A percentile compares a stretch with the other conserved stretches of the same genome.
phyloP scores from a whole-genome alignment of 2,329 filamentous ascomycete genomes.

The Akanthomyces dipterigenus region DNA sequence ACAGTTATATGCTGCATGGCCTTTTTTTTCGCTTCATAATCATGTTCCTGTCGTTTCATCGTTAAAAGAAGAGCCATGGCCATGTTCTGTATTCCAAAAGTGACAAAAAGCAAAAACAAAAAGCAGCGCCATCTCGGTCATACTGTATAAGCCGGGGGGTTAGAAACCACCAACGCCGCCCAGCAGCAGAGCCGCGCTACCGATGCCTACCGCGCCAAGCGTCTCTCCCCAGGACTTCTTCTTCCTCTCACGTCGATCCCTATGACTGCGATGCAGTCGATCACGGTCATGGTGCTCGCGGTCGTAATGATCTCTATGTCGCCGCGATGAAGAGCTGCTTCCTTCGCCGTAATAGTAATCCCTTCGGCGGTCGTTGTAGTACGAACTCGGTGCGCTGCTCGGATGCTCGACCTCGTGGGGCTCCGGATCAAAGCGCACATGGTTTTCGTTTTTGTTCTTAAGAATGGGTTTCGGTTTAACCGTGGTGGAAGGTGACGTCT shows the following conservation, averaged over 20 bases:
- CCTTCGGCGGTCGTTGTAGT: conserved; percentile 26
- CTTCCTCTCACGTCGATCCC: conserved; percentile 26
- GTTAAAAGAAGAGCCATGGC: background rate
- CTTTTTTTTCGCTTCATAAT: background rate
- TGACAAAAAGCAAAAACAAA: background rate
- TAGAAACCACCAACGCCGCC: conserved; percentile 36
- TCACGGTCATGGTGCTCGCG: conserved; percentile 19
- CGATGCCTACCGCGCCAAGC: conserved; percentile 51
- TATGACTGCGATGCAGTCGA: conserved; percentile 29
- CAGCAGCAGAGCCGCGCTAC: conserved; percentile 53
- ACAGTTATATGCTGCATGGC: background rate
- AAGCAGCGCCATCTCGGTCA: background rate
- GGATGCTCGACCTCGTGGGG: conserved; percentile 36
- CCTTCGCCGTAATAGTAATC: conserved; percentile 21
- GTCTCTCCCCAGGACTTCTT: conserved; percentile 47
- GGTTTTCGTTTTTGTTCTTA: conserved; percentile 53
- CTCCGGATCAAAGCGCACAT: conserved; percentile 47
- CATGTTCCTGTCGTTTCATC: background rate
- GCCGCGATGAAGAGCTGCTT: conserved; percentile 15
- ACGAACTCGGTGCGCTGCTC: conserved; percentile 21
- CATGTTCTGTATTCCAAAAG: background rate
- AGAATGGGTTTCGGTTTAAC: conserved; percentile 50
- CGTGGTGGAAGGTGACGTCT: conserved; percentile 29
- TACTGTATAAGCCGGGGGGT: background rate
- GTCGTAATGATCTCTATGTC: conserved; percentile 19